phyloP scores from a whole-genome alignment of 768 basidiomycete genomes.

The Suillus paluster region DNA sequence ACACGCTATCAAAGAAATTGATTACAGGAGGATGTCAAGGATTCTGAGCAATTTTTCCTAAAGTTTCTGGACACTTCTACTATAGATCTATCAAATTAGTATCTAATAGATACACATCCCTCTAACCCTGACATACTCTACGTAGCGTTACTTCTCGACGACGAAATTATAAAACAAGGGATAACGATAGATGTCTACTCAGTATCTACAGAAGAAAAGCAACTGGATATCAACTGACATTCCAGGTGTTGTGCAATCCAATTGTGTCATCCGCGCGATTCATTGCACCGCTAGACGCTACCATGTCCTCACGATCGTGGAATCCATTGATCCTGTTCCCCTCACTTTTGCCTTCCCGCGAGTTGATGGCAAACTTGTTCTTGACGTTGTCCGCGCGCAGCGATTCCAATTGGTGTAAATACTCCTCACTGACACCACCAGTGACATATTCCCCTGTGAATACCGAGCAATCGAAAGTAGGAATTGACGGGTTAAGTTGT shows the following conservation, averaged over 20 bases:
- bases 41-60: no score
- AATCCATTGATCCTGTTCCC: slow-evolving; percentile 26
- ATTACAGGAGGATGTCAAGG: no score
- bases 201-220: background rate
- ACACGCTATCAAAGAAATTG: slow-evolving; percentile 47
- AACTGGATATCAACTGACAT: slow-evolving; percentile 34
- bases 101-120: background rate
- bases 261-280: slow-evolving; percentile 78
- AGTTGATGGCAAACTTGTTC: slow-evolving; percentile 45
- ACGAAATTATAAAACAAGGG: background rate
- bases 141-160: background rate
- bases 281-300: slow-evolving; percentile 46
- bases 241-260: slow-evolving; percentile 79
- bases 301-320: slow-evolving; percentile 25
- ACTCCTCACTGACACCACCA: slow-evolving; percentile 85
- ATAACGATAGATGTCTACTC: slow-evolving; percentile 3
- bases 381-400: slow-evolving; percentile 85
- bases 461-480: slow-evolving; percentile 92
- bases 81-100: slow-evolving; percentile 9
- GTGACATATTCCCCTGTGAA: slow-evolving; percentile 98
- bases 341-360: slow-evolving; percentile 41
- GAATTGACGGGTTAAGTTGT: slow-evolving; percentile 79
- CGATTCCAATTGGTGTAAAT: slow-evolving; percentile 75
- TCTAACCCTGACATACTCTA: background rate
- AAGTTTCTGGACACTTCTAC: no score